Evolutionary conservation across 192 early-diverging fungal species (phyloP), one percentile per base, ranked within the genome.

Genomic region (Coemansia sp.): DNA sequence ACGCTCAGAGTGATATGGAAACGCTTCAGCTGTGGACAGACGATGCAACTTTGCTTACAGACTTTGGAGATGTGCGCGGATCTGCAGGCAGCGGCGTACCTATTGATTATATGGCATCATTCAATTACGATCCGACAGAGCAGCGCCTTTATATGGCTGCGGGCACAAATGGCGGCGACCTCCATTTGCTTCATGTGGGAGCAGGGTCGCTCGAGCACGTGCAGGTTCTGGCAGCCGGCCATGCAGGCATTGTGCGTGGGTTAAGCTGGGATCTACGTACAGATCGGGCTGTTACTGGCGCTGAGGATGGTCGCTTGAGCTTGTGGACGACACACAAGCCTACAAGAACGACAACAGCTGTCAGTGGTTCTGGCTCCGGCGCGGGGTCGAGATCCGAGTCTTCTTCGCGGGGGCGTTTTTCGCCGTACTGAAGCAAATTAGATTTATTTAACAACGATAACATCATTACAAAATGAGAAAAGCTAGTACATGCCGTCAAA

Each of bases 1-100:
- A 92, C 60, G 84, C 83, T 40, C 69, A 91, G 12, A 95, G 87
- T 25, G 94, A 98, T 62, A 87, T 93, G 61, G 93, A 98, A 67
- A 96, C 95, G 0, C 84, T 96, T 22, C 86, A 89, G 39, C 61
- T 97, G 21, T 93, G 89, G 81, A 87, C 71, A 10, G 57, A 42
- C 53, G 68, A 80, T 18, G 66, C 71, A 11, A 73, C 77, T 6
- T 62, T 55, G 64, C 58, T 80, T 41, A 82, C 80, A 47, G 78
- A 89, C 46, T 95, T 90, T 77, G 93, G 94, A 30, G 93, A 98
- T 71, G 84, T 95, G 46, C 81, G 94, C 48, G 70, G 75, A 18
- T 42, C 69, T 21, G 68, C 65, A 23, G 66, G 75, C 6, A 52
- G 76, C 15, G 78, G 68, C 27, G 15, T 84, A 38, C 62, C 73